These are phyloP conservation scores for Spathaspora passalidarum DNA, from an alignment of 805 yeast genomes.

Conservation along the genomic window DNA sequence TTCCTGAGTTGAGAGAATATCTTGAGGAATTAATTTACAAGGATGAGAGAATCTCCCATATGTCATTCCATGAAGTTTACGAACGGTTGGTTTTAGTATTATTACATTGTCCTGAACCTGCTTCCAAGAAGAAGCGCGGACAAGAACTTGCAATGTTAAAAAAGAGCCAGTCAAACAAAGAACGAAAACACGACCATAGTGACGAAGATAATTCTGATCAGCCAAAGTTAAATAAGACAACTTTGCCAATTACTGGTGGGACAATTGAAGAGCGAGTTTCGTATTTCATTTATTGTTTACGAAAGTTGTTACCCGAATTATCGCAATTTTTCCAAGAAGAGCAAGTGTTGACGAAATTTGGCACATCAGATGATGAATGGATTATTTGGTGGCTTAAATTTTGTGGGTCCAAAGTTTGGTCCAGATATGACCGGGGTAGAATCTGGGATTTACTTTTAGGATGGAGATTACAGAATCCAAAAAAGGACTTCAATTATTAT, in stretches of 20 bases:
- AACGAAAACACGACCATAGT: not conserved
- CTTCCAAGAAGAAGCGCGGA: not conserved
- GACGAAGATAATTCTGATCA: conserved; percentile 3
- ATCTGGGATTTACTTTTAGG: conserved; percentile 88
- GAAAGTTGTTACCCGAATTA: conserved; percentile 69
- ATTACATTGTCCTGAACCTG: conserved; percentile 66
- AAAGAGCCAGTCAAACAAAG: not conserved
- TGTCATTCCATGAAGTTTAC: conserved; percentile 65
- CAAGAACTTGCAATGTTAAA: not conserved
- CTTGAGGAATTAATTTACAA: conserved; percentile 24
- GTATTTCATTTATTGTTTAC: conserved; percentile 61
- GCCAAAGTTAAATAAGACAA: conserved; percentile 30
- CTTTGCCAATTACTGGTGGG: conserved; percentile 56
- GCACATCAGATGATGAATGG: conserved; percentile 77
- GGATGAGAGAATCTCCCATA: conserved; percentile 20
- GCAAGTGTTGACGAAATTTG: conserved; percentile 59
- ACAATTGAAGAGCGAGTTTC: conserved; percentile 64
- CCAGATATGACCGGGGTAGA: conserved; percentile 77
- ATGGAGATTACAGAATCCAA: conserved; percentile 50
- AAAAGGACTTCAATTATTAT: conserved; percentile 26
- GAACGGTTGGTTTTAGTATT: conserved; percentile 76
- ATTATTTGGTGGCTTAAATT: conserved; percentile 92
- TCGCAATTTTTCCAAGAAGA: conserved; percentile 78
- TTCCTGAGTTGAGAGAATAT: conserved; percentile 21
- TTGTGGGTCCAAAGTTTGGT: conserved; percentile 83